These are phyloP conservation scores for Nannochloris sp. DNA, from an alignment of 139 green algal genomes.

Conservation along the genomic window DNA sequence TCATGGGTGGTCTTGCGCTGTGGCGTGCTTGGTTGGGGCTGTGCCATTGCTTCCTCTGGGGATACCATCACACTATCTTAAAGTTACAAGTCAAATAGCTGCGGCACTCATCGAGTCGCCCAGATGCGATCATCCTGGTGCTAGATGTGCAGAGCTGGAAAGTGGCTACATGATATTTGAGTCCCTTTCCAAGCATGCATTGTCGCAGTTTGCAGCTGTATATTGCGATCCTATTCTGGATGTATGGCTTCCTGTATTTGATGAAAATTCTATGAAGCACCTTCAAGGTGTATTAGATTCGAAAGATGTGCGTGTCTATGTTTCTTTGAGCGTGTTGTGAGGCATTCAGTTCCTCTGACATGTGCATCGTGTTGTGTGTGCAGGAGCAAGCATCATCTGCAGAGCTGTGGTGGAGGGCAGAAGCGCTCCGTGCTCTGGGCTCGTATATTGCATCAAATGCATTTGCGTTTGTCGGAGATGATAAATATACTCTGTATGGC, in stretches of 20 bases:
- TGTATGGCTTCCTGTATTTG: conserved; percentile 46
- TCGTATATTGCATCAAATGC: conserved; percentile 28
- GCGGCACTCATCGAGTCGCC: conserved; percentile 34
- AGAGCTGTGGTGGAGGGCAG: conserved; percentile 64
- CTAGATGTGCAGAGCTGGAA: conserved; percentile 37
- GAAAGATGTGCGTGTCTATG: conserved; percentile 5
- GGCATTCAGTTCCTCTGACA: no score
- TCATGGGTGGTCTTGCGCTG: conserved; percentile 51
- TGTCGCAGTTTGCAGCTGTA: not conserved
- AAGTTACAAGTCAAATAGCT: conserved; percentile 37
- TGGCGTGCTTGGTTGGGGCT: conserved; percentile 49
- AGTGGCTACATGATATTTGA: conserved; percentile 64
- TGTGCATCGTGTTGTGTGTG: not conserved
- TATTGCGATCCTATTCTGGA: conserved; percentile 25
- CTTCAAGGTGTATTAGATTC: conserved; percentile 21
- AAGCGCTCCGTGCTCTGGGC: conserved; percentile 56
- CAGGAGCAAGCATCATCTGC: conserved; percentile 47
- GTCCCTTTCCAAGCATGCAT: conserved; percentile 32
- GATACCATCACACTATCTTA: conserved; percentile 43
- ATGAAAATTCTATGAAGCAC: conserved; percentile 20
- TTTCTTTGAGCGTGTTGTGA: no score
- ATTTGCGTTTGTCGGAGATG: no score
- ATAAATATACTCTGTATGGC: no score
- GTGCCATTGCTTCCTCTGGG: conserved; percentile 45
- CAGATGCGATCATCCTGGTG: conserved; percentile 3